Conservation (phyloP, 805 yeast species). For the Candida nemodendra region DNA sequence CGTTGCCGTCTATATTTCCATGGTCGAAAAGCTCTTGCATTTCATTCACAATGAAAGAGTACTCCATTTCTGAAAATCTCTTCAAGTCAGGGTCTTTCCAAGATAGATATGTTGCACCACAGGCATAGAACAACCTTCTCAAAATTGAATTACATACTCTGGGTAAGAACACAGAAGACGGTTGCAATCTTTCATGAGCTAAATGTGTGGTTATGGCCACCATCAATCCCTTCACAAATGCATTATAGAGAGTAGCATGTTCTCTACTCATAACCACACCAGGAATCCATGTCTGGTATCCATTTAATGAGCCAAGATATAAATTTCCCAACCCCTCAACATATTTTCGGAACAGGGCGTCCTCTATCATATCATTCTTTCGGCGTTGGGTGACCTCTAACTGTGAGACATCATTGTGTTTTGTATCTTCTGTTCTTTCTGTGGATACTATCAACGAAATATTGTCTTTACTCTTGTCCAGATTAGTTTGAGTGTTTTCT, state of each 20-base stretch:
- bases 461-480: not conserved
- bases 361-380: slow-evolving; percentile 1
- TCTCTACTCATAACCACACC: slow-evolving; percentile 4
- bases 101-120: slow-evolving; percentile 38
- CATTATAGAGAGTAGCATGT: slow-evolving; percentile 19
- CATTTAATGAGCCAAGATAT: not conserved
- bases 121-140: slow-evolving; percentile 34
- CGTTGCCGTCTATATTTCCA: slow-evolving; percentile 27
- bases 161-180: slow-evolving; percentile 35
- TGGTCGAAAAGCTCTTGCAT: slow-evolving; percentile 20
- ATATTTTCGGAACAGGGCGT: slow-evolving; percentile 4
- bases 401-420: not conserved
- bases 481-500: not conserved
- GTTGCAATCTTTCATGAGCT: slow-evolving; percentile 35
- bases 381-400: not conserved
- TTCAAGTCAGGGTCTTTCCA: slow-evolving; percentile 31
- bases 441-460: not conserved
- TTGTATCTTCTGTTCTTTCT: not conserved
- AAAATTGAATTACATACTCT: slow-evolving; percentile 27
- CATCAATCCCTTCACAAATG: slow-evolving; percentile 35
- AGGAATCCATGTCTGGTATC: slow-evolving; percentile 3
- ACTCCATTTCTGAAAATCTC: slow-evolving; percentile 20
- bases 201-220: slow-evolving; percentile 35
- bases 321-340: not conserved
- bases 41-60: slow-evolving; percentile 18